phyloP scores from a whole-genome alignment of 805 yeast genomes.

The Wickerhamiella spandovensis region DNA sequence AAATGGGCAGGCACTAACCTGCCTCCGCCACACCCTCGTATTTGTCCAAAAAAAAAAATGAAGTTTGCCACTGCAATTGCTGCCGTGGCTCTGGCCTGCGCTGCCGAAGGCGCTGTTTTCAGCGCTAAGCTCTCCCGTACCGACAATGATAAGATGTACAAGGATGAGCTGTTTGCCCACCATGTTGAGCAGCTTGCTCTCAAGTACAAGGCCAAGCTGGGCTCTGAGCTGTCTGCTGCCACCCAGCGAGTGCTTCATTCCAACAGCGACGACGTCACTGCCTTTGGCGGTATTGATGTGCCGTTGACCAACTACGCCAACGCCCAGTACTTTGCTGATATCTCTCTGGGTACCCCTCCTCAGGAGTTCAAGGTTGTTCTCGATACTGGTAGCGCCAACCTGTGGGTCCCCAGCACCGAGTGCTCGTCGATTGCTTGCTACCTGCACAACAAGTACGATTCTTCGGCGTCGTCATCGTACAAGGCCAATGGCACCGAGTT shows the following conservation, averaged over 20 bases:
- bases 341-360: slow-evolving; percentile 82
- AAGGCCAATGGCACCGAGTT: slow-evolving; percentile 78
- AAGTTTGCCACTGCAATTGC: slow-evolving; percentile 11
- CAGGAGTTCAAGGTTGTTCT: slow-evolving; percentile 87
- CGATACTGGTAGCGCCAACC: slow-evolving; percentile 93
- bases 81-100: slow-evolving; percentile 11
- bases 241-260: slow-evolving; percentile 4
- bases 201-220: slow-evolving; percentile 15
- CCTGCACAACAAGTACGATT: slow-evolving; percentile 85
- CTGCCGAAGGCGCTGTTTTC: slow-evolving; percentile 16
- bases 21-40: not conserved
- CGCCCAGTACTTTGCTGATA: slow-evolving; percentile 93
- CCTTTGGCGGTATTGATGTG: slow-evolving; percentile 40
- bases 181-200: slow-evolving; percentile 16
- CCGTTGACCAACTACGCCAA: slow-evolving; percentile 89
- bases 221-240: slow-evolving; percentile 1
- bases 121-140: slow-evolving; percentile 12
- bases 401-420: slow-evolving; percentile 88
- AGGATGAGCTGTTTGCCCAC: slow-evolving; percentile 12
- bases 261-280: slow-evolving; percentile 2
- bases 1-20: not conserved
- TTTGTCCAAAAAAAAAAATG: not conserved
- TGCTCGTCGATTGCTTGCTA: slow-evolving; percentile 93
- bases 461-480: slow-evolving; percentile 67
- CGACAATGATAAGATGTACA: slow-evolving; percentile 12